A percentile compares a stretch with the other conserved stretches of the same genome.
Evolutionary conservation across 305 asterid species (phyloP).

Genomic region (Fraxinus paxiana): DNA sequence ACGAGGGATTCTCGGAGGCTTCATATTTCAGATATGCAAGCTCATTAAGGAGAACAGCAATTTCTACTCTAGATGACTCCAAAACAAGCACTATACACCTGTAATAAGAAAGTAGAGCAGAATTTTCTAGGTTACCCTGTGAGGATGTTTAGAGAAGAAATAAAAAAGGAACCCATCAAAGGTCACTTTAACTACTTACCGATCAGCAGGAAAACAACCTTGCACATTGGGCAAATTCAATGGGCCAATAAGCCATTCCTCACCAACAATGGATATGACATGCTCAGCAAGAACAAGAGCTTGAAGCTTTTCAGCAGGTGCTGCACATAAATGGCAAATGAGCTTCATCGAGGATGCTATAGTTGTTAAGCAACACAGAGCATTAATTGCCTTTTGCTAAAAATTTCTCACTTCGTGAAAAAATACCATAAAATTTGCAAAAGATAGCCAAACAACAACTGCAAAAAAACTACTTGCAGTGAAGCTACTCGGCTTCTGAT

Average conservation of each 20-base stretch:
- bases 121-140: background rate
- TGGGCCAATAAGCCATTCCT: conserved; percentile 70
- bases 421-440: background rate
- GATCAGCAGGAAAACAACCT: conserved; percentile 51
- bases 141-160: background rate
- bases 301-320: conserved; percentile 64
- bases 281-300: conserved; percentile 77
- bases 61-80: conserved; percentile 90
- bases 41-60: conserved; percentile 82
- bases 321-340: conserved; percentile 43
- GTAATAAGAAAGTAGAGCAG: conserved; percentile 24
- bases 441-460: background rate
- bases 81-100: conserved; percentile 81
- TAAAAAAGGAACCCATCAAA: conserved; percentile 15
- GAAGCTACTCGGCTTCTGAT: background rate
- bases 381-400: background rate
- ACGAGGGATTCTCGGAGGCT: conserved; percentile 46
- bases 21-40: conserved; percentile 76
- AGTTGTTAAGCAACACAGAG: background rate
- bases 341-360: conserved; percentile 8
- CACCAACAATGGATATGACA: conserved; percentile 65
- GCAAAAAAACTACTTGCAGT: conserved; percentile 12
- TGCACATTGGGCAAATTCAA: conserved; percentile 39
- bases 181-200: conserved; percentile 40
- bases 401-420: background rate